Conservation (phyloP, 805 yeast genomes). For the Saccharomycopsis babjevae region DNA sequence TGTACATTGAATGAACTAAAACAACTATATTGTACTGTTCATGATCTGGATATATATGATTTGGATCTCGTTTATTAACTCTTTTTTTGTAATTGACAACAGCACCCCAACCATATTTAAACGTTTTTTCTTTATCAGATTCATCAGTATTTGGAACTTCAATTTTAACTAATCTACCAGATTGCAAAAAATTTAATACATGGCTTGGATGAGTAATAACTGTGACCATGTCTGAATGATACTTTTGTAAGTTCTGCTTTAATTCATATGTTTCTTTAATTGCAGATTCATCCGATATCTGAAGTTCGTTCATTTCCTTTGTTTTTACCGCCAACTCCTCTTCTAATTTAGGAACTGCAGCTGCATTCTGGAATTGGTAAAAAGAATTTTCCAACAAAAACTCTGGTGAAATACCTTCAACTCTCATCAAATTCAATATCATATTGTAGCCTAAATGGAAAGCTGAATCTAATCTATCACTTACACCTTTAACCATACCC, state of each 20-base stretch:
- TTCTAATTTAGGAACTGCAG: slow-evolving; percentile 81
- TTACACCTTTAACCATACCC: slow-evolving; percentile 99
- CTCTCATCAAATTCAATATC: slow-evolving; percentile 92
- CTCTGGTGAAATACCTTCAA: slow-evolving; percentile 97
- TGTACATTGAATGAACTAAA: slow-evolving; percentile 64
- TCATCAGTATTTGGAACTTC: slow-evolving; percentile 64
- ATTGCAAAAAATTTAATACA: slow-evolving; percentile 71
- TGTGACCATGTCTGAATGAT: slow-evolving; percentile 66
- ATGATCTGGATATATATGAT: slow-evolving; percentile 63
- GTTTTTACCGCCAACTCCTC: slow-evolving; percentile 47
- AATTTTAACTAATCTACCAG: slow-evolving; percentile 76
- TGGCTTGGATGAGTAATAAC: slow-evolving; percentile 89
- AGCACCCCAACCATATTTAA: slow-evolving; percentile 95
- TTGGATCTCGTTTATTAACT: slow-evolving; percentile 45
- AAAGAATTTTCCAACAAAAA: slow-evolving; percentile 92
- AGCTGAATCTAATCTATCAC: slow-evolving; percentile 94
- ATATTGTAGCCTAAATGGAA: slow-evolving; percentile 96
- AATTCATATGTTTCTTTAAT: slow-evolving; percentile 79
- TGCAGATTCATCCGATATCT: slow-evolving; percentile 62
- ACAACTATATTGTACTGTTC: slow-evolving; percentile 85
- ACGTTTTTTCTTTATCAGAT: slow-evolving; percentile 38
- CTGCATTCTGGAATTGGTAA: slow-evolving; percentile 88
- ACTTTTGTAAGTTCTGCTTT: slow-evolving; percentile 57
- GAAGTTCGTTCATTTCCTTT: slow-evolving; percentile 36
- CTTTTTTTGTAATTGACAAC: slow-evolving; percentile 72